These are phyloP conservation scores for Macrolepiota albuminosa DNA, from an alignment of 768 basidiomycete species.

Conservation along the genomic window DNA sequence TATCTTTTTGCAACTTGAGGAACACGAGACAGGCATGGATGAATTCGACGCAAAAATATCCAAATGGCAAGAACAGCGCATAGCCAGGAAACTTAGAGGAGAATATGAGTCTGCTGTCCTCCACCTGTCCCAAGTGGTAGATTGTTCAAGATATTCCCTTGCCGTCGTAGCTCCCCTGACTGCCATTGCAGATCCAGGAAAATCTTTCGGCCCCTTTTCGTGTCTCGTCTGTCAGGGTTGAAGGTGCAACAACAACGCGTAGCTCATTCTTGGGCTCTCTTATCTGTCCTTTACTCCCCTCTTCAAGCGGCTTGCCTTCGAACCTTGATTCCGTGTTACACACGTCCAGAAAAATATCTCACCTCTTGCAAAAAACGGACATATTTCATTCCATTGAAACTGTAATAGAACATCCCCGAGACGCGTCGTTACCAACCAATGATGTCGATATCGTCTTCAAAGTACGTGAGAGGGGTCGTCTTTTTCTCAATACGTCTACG, in stretches of 20 bases:
- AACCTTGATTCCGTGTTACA: constrained; percentile 66
- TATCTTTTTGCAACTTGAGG: constrained; percentile 27
- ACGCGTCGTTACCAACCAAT: constrained; percentile 45
- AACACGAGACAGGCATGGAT: constrained; percentile 53
- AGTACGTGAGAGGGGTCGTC: constrained; percentile 69
- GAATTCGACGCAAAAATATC: constrained; percentile 48
- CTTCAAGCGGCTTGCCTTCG: constrained; percentile 15
- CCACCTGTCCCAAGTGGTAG: constrained; percentile 48
- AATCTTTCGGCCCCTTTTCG: constrained; percentile 64
- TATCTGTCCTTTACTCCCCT: constrained; percentile 54
- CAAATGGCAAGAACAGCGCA: constrained; percentile 75
- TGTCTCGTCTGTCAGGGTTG: constrained; percentile 75
- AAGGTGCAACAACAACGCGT: constrained; percentile 72
- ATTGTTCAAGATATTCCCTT: neutral
- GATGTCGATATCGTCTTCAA: constrained; percentile 82
- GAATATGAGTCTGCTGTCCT: constrained; percentile 73
- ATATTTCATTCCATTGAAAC: constrained; percentile 70
- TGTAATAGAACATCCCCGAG: constrained; percentile 52
- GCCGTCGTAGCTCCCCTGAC: neutral
- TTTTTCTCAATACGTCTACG: constrained; percentile 78
- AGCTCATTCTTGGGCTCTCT: constrained; percentile 77
- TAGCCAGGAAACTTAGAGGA: constrained; percentile 59
- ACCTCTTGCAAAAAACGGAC: constrained; percentile 65
- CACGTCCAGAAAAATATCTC: constrained; percentile 62
- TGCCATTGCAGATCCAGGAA: constrained; percentile 47